These are phyloP conservation scores for Carex myosuroides DNA, from an alignment of 176 grass and related monocot genomes.

Conservation along the genomic window DNA sequence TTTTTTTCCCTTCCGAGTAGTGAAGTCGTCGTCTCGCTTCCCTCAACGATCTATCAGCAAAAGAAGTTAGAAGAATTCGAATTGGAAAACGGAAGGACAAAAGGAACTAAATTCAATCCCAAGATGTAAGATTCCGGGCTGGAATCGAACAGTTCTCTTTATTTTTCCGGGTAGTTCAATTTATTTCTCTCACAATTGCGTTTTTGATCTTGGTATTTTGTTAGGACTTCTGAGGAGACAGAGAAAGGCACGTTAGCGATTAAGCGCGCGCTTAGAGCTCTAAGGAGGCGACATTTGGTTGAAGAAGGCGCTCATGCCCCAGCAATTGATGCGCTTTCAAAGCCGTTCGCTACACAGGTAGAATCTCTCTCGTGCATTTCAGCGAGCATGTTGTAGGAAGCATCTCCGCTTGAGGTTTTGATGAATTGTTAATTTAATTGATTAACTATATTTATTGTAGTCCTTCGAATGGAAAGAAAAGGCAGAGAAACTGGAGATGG, in stretches of 20 bases:
- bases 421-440: constrained; percentile 4
- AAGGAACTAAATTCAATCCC: constrained; percentile 1
- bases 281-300: constrained; percentile 51
- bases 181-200: constrained; percentile 10
- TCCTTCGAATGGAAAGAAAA: constrained; percentile 91
- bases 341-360: constrained; percentile 72
- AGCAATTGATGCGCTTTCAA: constrained; percentile 56
- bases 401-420: neutral
- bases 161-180: neutral
- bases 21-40: neutral
- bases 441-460: constrained; percentile 31
- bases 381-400: neutral
- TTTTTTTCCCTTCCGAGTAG: neutral
- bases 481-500: constrained; percentile 65
- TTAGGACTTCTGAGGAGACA: constrained; percentile 58
- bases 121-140: constrained; percentile 19
- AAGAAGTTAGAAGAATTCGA: neutral
- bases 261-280: constrained; percentile 32
- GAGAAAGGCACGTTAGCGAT: constrained; percentile 58
- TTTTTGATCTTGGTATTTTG: constrained; percentile 19
- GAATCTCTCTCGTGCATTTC: constrained; percentile 11
- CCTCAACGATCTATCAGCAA: neutral
- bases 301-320: constrained; percentile 80
- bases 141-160: neutral
- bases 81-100: neutral